Base-by-base conservation (phyloP, 208 protist genomes). In the Novymonas esmeraldas region DNA sequence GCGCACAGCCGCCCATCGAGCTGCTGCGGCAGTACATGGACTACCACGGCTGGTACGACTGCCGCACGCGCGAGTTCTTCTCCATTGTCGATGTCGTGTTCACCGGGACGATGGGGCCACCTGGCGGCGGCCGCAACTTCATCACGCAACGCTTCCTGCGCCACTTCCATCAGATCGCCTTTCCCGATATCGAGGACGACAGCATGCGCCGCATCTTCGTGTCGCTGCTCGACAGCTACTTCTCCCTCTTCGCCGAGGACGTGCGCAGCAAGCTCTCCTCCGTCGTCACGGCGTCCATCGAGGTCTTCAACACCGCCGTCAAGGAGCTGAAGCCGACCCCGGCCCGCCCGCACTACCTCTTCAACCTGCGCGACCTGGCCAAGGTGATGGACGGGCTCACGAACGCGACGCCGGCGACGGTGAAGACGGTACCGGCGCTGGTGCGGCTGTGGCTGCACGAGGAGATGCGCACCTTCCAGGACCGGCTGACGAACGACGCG, bases 1-100 rank as follows among this genome's bases (percentile, higher is more conserved):
- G 97, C 33, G 98, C 98, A n/a, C 98, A 99, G 83, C 98, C 98
- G 29, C 98, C 98, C 18, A 98, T 99, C 75, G 98, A 99, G 73
- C 89, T 99, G 65, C 69, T 99, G 44, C 95, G 98, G 22, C 98
- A 99, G 85, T 99, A 96, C 84, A 92, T 99, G 86, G 98, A 99
- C 89, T 98, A 99, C 82, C 57, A 81, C 24, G 95, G 93, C 42
- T 98, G 95, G 95, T 99, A 99, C 83, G 97, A 99, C 75, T 87
- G 92, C 59, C 96, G 96, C 70, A 95, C 91, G 13, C 94, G 79
- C 44, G 96, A 95, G 81, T 95, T 97, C 85, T 97, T 96, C 73
- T 79, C 98, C 51, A 95, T 99, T 69, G 87, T 98, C 14, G 97
- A 99, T 67, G 82, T 98, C 24, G 82, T 93, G 22, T 90, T 98